Evolutionary conservation across 73 alveolate genomes (phyloP).

Genomic region (Paramecium sonneborni): DNA sequence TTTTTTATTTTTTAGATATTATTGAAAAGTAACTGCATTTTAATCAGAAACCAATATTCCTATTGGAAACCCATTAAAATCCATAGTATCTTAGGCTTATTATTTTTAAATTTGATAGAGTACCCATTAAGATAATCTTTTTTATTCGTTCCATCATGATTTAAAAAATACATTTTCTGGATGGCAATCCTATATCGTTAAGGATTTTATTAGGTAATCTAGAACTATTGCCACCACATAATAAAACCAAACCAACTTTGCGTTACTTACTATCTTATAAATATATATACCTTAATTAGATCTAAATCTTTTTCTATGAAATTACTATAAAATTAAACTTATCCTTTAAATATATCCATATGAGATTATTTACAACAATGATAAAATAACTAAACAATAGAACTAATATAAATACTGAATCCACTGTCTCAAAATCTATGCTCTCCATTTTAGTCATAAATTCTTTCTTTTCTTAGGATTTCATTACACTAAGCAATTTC

Average conservation of each 20-base stretch:
- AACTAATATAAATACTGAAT: neutral
- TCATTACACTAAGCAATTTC: neutral
- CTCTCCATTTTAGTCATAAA: neutral
- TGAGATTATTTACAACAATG: neutral
- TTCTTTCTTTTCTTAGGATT: neutral
- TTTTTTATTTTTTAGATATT: neutral
- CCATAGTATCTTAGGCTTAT: neutral
- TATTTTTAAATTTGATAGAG: neutral
- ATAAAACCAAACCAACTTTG: neutral
- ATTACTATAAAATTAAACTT: neutral
- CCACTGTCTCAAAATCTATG: conserved; percentile 28
- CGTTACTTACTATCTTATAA: neutral
- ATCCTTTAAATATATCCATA: neutral
- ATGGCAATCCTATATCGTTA: neutral
- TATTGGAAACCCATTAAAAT: neutral
- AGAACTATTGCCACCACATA: conserved; percentile 16
- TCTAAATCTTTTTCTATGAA: neutral
- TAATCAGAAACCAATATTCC: conserved; percentile 9
- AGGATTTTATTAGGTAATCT: conserved; percentile 18
- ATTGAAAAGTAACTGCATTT: neutral
- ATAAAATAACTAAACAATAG: neutral
- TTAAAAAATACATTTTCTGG: neutral
- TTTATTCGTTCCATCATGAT: conserved; percentile 22
- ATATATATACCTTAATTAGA: neutral
- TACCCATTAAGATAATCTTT: neutral